These are phyloP conservation scores for Mycena vitilis DNA, from an alignment of 768 basidiomycete species.

Conservation along the genomic window DNA sequence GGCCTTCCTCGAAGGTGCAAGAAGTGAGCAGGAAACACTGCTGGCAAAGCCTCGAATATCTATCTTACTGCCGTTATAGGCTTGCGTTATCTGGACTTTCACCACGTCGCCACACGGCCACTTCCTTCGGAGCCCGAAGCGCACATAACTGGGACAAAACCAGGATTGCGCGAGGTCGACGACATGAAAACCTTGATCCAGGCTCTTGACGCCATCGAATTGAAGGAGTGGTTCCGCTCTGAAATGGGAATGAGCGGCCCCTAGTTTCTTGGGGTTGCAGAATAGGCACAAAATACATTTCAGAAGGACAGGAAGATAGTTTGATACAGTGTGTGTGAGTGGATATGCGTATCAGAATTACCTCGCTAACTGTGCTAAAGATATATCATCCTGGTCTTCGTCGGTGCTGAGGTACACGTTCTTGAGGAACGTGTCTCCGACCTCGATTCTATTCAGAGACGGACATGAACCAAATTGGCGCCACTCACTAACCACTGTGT, in stretches of 20 bases:
- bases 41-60: not conserved
- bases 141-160: conserved; percentile 41
- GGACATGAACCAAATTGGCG: not conserved
- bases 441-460: conserved; percentile 9
- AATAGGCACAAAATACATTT: conserved; percentile 13
- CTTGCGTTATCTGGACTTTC: conserved; percentile 57
- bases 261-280: no score
- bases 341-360: conserved; percentile 10
- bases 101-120: conserved; percentile 52
- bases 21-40: conserved; percentile 42
- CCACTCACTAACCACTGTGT: conserved; percentile 71
- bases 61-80: conserved; percentile 37
- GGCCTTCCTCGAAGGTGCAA: conserved; percentile 50
- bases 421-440: conserved; percentile 40
- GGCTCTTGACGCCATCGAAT: conserved; percentile 45
- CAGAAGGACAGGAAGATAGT: conserved; percentile 13
- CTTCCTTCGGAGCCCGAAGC: conserved; percentile 31
- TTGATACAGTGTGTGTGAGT: conserved; percentile 26
- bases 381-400: conserved; percentile 21
- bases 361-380: conserved; percentile 21
- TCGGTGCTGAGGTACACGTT: conserved; percentile 36
- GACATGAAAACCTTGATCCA: conserved; percentile 50
- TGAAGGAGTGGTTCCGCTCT: conserved; percentile 53
- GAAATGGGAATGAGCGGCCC: conserved; percentile 49
- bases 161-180: conserved; percentile 51